These are phyloP conservation scores for Orbilia oligospora DNA, from an alignment of 2,329 filamentous ascomycete species.

Conservation along the genomic window DNA sequence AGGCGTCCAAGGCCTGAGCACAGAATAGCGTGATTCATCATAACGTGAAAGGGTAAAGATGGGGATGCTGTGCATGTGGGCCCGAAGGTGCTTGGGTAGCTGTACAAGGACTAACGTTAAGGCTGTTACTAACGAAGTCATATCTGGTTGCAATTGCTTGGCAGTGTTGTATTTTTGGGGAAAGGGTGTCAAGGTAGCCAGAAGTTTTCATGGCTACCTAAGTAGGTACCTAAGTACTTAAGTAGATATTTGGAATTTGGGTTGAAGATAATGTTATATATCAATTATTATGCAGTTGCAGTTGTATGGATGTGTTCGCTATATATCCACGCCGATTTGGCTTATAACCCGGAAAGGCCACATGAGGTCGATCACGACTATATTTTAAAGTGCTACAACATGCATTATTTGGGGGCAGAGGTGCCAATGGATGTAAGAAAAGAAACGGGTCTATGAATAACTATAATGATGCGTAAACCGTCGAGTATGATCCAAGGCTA, in stretches of 20 bases:
- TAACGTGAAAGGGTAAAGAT: too few relatives aligned
- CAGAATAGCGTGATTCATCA: background rate
- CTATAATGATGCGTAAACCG: background rate
- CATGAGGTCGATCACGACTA: too few relatives aligned
- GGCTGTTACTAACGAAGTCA: constrained; percentile 6
- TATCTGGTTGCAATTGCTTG: constrained; percentile 12
- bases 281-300: too few relatives aligned
- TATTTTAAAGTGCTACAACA: too few relatives aligned
- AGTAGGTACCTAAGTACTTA: too few relatives aligned
- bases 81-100: constrained; percentile 1
- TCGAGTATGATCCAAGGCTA: background rate
- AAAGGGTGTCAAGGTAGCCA: background rate
- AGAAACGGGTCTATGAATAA: background rate
- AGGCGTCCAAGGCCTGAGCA: background rate
- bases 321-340: too few relatives aligned
- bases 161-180: constrained; percentile 7
- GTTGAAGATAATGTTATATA: constrained; percentile 12
- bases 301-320: too few relatives aligned
- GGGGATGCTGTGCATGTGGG: background rate
- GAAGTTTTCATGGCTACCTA: too few relatives aligned
- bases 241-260: too few relatives aligned
- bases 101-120: constrained; percentile 16
- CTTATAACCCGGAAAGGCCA: too few relatives aligned
- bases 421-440: too few relatives aligned
- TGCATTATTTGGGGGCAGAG: background rate